A percentile compares a stretch with the other conserved stretches of the same genome.
phyloP scores from a whole-genome alignment of 2,329 filamentous ascomycete genomes.

The Verticillium klebahnii region DNA sequence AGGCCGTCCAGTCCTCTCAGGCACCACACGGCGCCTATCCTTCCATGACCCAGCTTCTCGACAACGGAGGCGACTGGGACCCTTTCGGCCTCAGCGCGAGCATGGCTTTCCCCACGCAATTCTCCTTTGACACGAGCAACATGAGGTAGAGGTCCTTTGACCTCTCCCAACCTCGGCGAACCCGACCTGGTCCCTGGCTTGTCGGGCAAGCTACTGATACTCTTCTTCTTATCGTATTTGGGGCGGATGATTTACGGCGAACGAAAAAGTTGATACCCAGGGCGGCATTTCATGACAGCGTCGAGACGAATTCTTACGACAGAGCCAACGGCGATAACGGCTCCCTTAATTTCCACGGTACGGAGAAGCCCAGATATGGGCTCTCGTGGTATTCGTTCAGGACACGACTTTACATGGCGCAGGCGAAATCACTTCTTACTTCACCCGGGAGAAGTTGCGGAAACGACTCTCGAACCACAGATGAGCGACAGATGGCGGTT shows the following conservation, averaged over 20 bases:
- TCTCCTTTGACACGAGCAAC: slow-evolving; percentile 65
- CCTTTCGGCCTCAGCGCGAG: slow-evolving; percentile 90
- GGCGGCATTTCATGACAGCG: slow-evolving; percentile 13
- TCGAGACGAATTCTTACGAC: slow-evolving; percentile 10
- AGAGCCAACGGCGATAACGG: slow-evolving; percentile 1
- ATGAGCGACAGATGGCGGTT: background rate
- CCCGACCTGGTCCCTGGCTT: background rate
- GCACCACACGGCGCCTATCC: slow-evolving; percentile 48
- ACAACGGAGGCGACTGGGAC: slow-evolving; percentile 80
- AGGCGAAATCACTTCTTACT: background rate
- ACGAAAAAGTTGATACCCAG: slow-evolving; percentile 14
- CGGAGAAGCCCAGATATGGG: slow-evolving; percentile 6
- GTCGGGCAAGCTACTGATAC: background rate
- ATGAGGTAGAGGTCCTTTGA: slow-evolving; percentile 30
- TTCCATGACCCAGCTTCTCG: slow-evolving; percentile 58
- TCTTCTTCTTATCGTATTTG: slow-evolving; percentile 1
- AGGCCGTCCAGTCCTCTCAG: slow-evolving; percentile 25
- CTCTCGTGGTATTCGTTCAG: slow-evolving; percentile 3
- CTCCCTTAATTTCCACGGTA: slow-evolving; percentile 5
- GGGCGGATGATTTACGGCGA: slow-evolving; percentile 7
- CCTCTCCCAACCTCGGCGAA: slow-evolving; percentile 3
- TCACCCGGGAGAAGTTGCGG: background rate
- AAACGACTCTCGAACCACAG: background rate
- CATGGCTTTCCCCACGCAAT: slow-evolving; percentile 90
- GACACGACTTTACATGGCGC: background rate